Conservation (phyloP, 2,329 filamentous ascomycete species). For the Neurospora sp. region DNA sequence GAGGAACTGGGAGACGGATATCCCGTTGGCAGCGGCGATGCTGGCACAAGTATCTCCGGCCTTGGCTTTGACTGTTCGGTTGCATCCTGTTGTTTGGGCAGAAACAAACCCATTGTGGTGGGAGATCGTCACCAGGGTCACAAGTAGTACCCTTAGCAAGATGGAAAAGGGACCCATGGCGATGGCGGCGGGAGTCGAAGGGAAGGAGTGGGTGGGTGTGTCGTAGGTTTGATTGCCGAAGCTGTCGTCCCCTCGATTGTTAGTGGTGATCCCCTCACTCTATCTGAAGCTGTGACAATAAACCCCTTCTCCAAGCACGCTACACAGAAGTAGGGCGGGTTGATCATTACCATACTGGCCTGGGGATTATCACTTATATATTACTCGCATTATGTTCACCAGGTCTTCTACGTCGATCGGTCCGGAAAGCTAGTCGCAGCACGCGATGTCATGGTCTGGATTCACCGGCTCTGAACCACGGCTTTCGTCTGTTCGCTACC, state of each 20-base stretch:
- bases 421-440: background rate
- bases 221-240: background rate
- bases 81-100: slow-evolving; percentile 8
- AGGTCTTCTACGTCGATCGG: background rate
- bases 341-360: background rate
- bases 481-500: background rate
- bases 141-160: background rate
- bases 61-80: slow-evolving; percentile 14
- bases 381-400: background rate
- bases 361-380: background rate
- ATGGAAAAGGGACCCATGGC: background rate
- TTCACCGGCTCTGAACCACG: background rate
- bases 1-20: slow-evolving; percentile 17
- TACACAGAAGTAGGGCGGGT: background rate
- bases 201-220: background rate
- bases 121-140: background rate
- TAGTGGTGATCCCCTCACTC: background rate
- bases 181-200: background rate
- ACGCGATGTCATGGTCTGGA: background rate
- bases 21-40: slow-evolving; percentile 13
- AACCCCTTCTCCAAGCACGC: background rate
- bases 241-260: background rate
- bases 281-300: background rate
- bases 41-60: slow-evolving; percentile 19
- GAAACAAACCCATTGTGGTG: background rate